These are phyloP conservation scores for Raddia distichophylla DNA, from an alignment of 176 grass and related monocot genomes.

Conservation along the genomic window DNA sequence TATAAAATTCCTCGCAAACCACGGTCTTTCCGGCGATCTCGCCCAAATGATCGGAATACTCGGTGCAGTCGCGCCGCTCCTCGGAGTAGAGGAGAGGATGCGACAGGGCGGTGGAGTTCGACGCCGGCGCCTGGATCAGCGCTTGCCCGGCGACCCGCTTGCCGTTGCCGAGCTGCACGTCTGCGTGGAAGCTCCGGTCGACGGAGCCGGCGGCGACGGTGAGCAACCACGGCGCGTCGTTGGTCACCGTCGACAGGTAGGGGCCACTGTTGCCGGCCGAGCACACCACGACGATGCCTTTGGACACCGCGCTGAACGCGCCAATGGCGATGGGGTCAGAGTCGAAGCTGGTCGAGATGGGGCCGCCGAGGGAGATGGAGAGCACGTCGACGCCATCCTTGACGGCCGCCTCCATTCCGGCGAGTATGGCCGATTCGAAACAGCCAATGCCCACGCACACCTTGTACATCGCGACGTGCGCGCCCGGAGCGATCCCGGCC, in stretches of 20 bases:
- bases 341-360: not conserved
- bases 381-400: slow-evolving; percentile 73
- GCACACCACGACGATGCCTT: slow-evolving; percentile 48
- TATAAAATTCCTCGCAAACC: not conserved
- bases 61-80: not conserved
- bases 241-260: not conserved
- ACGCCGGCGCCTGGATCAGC: not conserved
- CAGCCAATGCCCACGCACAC: slow-evolving; percentile 18
- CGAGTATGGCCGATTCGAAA: not conserved
- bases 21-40: slow-evolving; percentile 21
- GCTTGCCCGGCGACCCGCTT: not conserved
- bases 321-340: slow-evolving; percentile 39
- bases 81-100: slow-evolving; percentile 29
- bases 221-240: slow-evolving; percentile 63
- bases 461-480: slow-evolving; percentile 65
- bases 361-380: slow-evolving; percentile 48
- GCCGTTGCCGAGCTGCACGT: slow-evolving; percentile 16
- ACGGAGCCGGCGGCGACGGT: slow-evolving; percentile 50
- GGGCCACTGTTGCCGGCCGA: slow-evolving; percentile 46
- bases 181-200: slow-evolving; percentile 16
- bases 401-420: slow-evolving; percentile 31
- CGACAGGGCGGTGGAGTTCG: not conserved
- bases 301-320: slow-evolving; percentile 43
- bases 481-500: slow-evolving; percentile 45
- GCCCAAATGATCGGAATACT: too few relatives aligned